Evolutionary conservation across 2,329 filamentous ascomycete genomes (phyloP).

Genomic region (Daldinia sp.): DNA sequence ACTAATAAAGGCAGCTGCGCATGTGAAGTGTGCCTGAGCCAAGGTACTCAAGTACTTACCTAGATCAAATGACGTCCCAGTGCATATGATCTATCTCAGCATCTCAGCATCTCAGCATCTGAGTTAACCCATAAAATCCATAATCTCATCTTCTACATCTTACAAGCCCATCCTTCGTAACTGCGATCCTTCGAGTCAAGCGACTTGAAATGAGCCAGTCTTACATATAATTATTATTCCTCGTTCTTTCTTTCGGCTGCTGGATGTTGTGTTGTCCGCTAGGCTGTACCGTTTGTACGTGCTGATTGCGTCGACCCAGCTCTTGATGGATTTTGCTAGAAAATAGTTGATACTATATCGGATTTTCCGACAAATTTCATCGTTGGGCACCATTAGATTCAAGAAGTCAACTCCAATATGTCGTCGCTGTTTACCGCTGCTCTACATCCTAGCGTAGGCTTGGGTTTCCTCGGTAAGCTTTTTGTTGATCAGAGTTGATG

Average conservation of each 20-base stretch:
- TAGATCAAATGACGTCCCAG: slow-evolving; percentile 36
- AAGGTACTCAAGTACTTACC: background rate
- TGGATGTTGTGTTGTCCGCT: no score
- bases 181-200: background rate
- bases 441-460: slow-evolving; percentile 44
- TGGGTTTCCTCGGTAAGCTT: slow-evolving; percentile 46
- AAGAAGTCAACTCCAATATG: slow-evolving; percentile 35
- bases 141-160: background rate
- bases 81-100: slow-evolving; percentile 31
- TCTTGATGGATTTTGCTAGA: slow-evolving; percentile 32
- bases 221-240: background rate
- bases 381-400: background rate
- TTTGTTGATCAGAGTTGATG: no score
- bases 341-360: background rate
- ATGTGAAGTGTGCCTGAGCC: background rate
- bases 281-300: background rate
- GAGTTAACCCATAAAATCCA: no score
- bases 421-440: slow-evolving; percentile 47
- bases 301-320: background rate
- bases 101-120: no score
- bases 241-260: background rate
- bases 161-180: background rate
- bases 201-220: background rate
- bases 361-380: background rate
- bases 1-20: background rate